Evolutionary conservation across 495 filamentous ascomycete species (phyloP), one percentile per base, ranked within the genome.

Genomic region (Penicillium bovifimosum): DNA sequence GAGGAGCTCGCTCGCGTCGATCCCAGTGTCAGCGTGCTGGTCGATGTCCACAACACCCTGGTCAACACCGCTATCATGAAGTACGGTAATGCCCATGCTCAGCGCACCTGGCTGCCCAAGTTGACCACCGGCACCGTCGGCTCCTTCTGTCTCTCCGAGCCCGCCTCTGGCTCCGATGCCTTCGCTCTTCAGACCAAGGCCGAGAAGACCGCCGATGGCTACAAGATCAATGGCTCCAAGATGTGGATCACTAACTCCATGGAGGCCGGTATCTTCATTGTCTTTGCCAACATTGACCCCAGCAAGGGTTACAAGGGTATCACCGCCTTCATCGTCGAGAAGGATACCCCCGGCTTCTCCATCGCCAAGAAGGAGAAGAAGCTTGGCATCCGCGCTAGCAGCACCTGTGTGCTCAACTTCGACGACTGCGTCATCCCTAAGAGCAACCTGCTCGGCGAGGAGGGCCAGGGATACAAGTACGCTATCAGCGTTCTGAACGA

Each of bases 281-380:
- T 97, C 27, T 99, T 99, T 61, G 93, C 93, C 65, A 97, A 96
- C 72, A 72, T 97, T 5, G 83, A 96, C 64, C 89, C 86, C 3
- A 83, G 80, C 69, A 86, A 89, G 66, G 90, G 87, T 10, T 95
- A 99, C 77, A 89, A 89, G 67, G 93, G 93, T 34, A 99, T 99
- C 70, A 92, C 90, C 1, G 91, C 92, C 38, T 97, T 99, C 69
- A 80, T 99, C 57, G 83, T 97, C 16, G 91, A 96, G 74, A 96
- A 95, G 73, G 84, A 75, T 59, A 87, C 83, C 43, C 84, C 86
- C 50, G 93, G 93, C 5, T 97, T 99, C 79, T 83, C 80, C 14
- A 91, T 99, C 66, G 89, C 93, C 16, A 99, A 99, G 81, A 99
- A 99, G 77, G 93, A 99, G 79, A 96, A 96, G 85, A 99, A 99